Evolutionary conservation across 805 yeast species (phyloP).

Genomic region (Gaillardinia entomophila): DNA sequence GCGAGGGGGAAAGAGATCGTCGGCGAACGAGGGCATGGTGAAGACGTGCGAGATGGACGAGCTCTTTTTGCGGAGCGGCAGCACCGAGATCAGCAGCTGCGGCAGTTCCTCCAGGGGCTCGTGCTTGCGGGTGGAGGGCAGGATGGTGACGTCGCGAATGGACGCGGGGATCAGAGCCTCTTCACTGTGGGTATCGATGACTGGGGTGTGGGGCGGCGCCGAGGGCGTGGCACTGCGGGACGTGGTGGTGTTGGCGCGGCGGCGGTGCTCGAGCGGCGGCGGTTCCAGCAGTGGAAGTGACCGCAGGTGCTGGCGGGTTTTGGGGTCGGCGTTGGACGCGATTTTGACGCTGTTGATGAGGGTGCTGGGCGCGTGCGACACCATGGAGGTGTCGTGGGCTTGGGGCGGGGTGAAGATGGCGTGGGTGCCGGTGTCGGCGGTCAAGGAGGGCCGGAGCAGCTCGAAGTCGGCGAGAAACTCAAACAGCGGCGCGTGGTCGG

Average conservation of each 20-base stretch:
- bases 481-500: conserved; percentile 26
- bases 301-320: conserved; percentile 23
- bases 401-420: not conserved
- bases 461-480: conserved; percentile 21
- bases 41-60: not conserved
- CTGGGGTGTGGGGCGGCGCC: not conserved
- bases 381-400: not conserved
- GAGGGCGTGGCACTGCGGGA: not conserved
- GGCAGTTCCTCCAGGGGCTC: not conserved
- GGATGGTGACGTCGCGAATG: not conserved
- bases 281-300: conserved; percentile 14
- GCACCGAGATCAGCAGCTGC: not conserved
- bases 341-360: not conserved
- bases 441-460: not conserved
- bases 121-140: not conserved
- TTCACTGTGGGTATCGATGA: no score
- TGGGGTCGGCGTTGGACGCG: not conserved
- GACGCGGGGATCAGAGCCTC: not conserved
- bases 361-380: no score
- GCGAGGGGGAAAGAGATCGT: not conserved
- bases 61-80: not conserved
- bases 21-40: not conserved
- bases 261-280: not conserved
- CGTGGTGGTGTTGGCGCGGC: not conserved
- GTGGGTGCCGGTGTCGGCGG: not conserved